Evolutionary conservation across 805 yeast genomes (phyloP).

Genomic region (Diddensiella santjacobensis): DNA sequence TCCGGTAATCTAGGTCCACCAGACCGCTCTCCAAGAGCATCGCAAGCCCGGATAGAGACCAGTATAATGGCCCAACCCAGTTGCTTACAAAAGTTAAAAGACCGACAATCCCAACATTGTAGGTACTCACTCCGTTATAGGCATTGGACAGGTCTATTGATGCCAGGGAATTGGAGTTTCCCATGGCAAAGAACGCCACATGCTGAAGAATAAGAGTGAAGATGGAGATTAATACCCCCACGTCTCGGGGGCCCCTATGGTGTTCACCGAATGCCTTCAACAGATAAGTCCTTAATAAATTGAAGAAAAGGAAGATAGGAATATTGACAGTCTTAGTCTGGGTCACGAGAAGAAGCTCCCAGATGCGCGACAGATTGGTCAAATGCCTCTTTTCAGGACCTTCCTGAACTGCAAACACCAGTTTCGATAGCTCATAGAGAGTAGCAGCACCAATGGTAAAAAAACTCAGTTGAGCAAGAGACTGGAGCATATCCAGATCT

Average conservation of each 20-base stretch:
- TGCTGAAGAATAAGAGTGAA: slow-evolving; percentile 60
- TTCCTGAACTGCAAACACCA: slow-evolving; percentile 10
- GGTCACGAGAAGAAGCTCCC: slow-evolving; percentile 43
- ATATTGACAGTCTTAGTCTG: slow-evolving; percentile 54
- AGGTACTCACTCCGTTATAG: slow-evolving; percentile 78
- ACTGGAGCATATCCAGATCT: slow-evolving; percentile 19
- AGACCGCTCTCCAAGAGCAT: slow-evolving; percentile 34
- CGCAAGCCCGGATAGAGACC: slow-evolving; percentile 55
- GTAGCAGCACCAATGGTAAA: slow-evolving; percentile 23
- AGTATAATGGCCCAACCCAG: slow-evolving; percentile 80
- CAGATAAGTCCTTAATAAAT: slow-evolving; percentile 22
- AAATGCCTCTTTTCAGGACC: slow-evolving; percentile 4
- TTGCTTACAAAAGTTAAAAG: slow-evolving; percentile 75
- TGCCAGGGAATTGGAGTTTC: slow-evolving; percentile 88
- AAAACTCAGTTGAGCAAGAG: slow-evolving; percentile 31
- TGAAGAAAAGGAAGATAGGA: slow-evolving; percentile 48
- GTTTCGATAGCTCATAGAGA: slow-evolving; percentile 22
- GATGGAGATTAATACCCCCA: slow-evolving; percentile 26
- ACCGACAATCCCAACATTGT: slow-evolving; percentile 69
- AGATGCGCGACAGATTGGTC: slow-evolving; percentile 16
- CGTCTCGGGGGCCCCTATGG: slow-evolving; percentile 15
- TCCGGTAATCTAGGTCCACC: slow-evolving; percentile 13
- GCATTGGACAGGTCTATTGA: slow-evolving; percentile 88
- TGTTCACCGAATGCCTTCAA: slow-evolving; percentile 10
- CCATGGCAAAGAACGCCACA: slow-evolving; percentile 77